These are phyloP conservation scores for Aegilops sharonensis DNA, from an alignment of 176 grass and related monocot genomes.

Conservation along the genomic window DNA sequence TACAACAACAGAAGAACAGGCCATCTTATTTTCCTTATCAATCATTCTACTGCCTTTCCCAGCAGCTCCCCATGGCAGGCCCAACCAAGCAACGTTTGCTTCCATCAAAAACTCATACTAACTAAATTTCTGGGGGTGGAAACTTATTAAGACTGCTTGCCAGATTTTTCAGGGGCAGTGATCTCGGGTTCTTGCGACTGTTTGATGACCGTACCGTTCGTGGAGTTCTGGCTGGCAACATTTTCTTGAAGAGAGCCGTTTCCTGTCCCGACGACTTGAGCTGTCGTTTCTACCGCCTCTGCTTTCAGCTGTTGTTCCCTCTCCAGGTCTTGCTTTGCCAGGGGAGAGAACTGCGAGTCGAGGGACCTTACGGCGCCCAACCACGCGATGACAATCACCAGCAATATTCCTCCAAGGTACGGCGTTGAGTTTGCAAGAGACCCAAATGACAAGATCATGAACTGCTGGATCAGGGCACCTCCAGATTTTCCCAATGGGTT, in stretches of 20 bases:
- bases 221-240: constrained; percentile 29
- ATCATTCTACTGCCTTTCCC: constrained; percentile 3
- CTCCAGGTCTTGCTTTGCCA: constrained; percentile 87
- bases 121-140: constrained; percentile 13
- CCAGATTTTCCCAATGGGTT: constrained; percentile 97
- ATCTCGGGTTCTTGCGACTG: constrained; percentile 49
- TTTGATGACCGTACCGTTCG: constrained; percentile 39
- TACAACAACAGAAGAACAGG: constrained; percentile 54
- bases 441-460: constrained; percentile 96
- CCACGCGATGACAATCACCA: constrained; percentile 90
- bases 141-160: constrained; percentile 48
- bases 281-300: constrained; percentile 39
- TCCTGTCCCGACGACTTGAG: constrained; percentile 33
- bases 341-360: constrained; percentile 83
- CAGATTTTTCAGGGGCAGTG: constrained; percentile 46
- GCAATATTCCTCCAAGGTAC: constrained; percentile 93
- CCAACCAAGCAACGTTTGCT: constrained; percentile 31
- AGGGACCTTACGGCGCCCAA: constrained; percentile 77
- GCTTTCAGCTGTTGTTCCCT: constrained; percentile 65
- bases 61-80: constrained; percentile 5
- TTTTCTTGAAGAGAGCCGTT: constrained; percentile 52
- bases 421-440: constrained; percentile 92
- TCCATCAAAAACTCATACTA: constrained; percentile 30
- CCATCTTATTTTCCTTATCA: constrained; percentile 43
- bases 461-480: constrained; percentile 98